These are phyloP conservation scores for Cocos nucifera DNA, from an alignment of 176 grass and related monocot species.

Conservation along the genomic window DNA sequence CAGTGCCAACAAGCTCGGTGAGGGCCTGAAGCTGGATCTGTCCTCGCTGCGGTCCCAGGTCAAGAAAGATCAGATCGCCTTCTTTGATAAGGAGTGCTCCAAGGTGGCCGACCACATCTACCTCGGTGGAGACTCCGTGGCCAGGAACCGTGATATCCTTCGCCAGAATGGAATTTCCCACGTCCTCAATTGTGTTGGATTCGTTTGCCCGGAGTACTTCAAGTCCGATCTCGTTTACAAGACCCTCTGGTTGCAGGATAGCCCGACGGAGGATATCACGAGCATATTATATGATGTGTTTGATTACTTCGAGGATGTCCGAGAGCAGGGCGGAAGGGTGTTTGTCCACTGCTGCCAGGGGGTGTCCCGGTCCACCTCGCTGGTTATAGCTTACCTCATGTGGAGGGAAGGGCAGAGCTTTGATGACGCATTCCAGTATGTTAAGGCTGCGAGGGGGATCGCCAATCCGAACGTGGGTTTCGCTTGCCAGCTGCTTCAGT, in stretches of 20 bases:
- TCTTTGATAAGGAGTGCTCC: conserved; percentile 98
- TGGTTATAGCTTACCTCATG: conserved; percentile 96
- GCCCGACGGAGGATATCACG: conserved; percentile 94
- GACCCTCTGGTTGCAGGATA: conserved; percentile 98
- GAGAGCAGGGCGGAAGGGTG: conserved; percentile 66
- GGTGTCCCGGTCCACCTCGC: conserved; percentile 80
- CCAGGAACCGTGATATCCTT: conserved; percentile 79
- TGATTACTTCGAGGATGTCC: conserved; percentile 98
- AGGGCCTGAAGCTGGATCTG: conserved; percentile 69
- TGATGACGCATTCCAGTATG: conserved; percentile 84
- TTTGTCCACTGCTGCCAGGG: conserved; percentile 98
- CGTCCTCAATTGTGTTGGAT: conserved; percentile 91
- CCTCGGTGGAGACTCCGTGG: conserved; percentile 83
- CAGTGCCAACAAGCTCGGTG: conserved; percentile 34
- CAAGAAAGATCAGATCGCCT: conserved; percentile 90
- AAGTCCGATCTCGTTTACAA: conserved; percentile 80
- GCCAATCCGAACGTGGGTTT: conserved; percentile 99
- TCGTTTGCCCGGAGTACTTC: conserved; percentile 96
- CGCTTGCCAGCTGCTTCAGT: conserved; percentile 91
- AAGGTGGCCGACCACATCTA: conserved; percentile 95
- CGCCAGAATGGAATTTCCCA: conserved; percentile 84
- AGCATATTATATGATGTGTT: conserved; percentile 97
- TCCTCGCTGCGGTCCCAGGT: conserved; percentile 54
- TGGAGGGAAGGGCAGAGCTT: conserved; percentile 98
- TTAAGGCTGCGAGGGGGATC: conserved; percentile 83